Evolutionary conservation across 78 protist species (phyloP), one percentile per base, ranked within the genome.

Genomic region (Dictyostelium brefeldianum): DNA sequence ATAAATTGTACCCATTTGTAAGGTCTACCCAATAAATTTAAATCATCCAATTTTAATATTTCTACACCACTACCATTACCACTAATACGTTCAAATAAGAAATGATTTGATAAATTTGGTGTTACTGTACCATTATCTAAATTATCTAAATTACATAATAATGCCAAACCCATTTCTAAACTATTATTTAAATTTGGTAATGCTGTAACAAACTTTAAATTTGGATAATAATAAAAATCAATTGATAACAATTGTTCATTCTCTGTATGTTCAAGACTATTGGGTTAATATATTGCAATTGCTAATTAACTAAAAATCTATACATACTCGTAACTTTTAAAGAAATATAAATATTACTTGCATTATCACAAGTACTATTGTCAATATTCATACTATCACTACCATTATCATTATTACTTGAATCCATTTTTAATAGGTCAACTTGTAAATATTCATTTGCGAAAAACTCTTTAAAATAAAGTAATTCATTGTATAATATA

Each of bases 1-100:
- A 87, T 87, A 87, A 43, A 77, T 48, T 87, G 93, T 50, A 75
- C 85, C 93, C 93, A 87, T 64, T 65, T 87, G 15, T 41, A 87
- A 17, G 93, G 93, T 87, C 79, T 87, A 15, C 93, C 93, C 4
- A 29, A 27, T 41, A 87, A 12, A 27, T 80, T 29, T 22, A 64
- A 31, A 46, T 25, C 48, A 4, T 47, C n/a, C 18, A 74, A 31
- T 62, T 51, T 74, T 51, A 87, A 74, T 64, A 82, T 29, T 47
- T 74, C 79, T 36, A 53, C 73, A 22, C 41, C 51, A 62, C 43
- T 29, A 1, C 43, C 31, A 43, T 48, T 29, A 50, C 62, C 4
- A 25, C 50, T 36, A 36, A 36, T 36, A 65, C 64, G 69, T 47
- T 78, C 77, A 20, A 74, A 84, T 46, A 84, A 41, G 48, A 50